phyloP scores from a whole-genome alignment of 2,329 filamentous ascomycete genomes.

The Saccharata proteae region DNA sequence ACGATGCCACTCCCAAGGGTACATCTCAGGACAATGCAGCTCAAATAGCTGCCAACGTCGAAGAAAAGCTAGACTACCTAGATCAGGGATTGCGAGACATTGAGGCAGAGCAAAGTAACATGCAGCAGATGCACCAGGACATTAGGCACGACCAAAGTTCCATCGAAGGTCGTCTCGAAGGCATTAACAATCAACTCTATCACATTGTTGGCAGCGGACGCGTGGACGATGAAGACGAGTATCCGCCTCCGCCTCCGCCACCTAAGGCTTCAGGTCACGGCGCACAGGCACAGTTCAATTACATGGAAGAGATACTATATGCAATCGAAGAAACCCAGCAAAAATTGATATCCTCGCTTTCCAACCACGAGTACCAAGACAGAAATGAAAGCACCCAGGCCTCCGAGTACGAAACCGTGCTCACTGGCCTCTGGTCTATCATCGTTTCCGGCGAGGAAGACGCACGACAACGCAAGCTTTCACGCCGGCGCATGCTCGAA shows the following conservation, averaged over 20 bases:
- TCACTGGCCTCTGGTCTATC: slow-evolving; percentile 42
- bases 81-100: slow-evolving; percentile 53
- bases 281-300: slow-evolving; percentile 55
- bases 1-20: slow-evolving; percentile 18
- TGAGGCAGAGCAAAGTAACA: slow-evolving; percentile 40
- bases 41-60: slow-evolving; percentile 18
- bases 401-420: slow-evolving; percentile 37
- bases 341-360: background rate
- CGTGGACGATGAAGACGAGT: slow-evolving; percentile 38
- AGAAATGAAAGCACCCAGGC: slow-evolving; percentile 11
- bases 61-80: slow-evolving; percentile 58
- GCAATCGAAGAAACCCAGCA: slow-evolving; percentile 19
- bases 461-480: slow-evolving; percentile 25
- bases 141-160: slow-evolving; percentile 18
- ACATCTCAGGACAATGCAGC: slow-evolving; percentile 10
- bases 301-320: slow-evolving; percentile 51
- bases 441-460: slow-evolving; percentile 32
- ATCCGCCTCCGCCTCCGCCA: slow-evolving; percentile 36
- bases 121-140: slow-evolving; percentile 9
- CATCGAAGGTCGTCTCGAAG: slow-evolving; percentile 28
- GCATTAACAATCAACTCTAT: slow-evolving; percentile 53
- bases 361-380: background rate
- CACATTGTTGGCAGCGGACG: slow-evolving; percentile 30
- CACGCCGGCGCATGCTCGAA: slow-evolving; percentile 23
- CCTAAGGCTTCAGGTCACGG: slow-evolving; percentile 45